A percentile compares a stretch with the other conserved stretches of the same genome.
These are phyloP conservation scores for Geranomyces variabilis DNA, from an alignment of 192 early-diverging fungal genomes.

Conservation along the genomic window DNA sequence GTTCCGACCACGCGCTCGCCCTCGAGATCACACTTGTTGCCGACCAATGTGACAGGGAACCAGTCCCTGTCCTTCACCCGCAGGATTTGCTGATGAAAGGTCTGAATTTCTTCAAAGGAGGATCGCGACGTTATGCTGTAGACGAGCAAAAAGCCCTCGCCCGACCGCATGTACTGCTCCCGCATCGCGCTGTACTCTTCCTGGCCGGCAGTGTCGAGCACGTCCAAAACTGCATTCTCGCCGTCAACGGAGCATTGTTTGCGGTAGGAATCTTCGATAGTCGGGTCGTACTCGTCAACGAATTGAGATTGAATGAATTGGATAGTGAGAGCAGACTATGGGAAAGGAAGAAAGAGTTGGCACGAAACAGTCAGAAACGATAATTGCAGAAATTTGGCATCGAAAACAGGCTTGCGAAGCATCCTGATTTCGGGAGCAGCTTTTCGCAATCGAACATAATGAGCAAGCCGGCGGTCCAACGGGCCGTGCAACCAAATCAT, in stretches of 20 bases:
- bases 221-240: constrained; percentile 84
- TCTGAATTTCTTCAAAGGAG: constrained; percentile 78
- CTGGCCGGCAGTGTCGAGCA: constrained; percentile 87
- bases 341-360: not conserved
- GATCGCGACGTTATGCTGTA: constrained; percentile 76
- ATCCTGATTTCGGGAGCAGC: too few relatives aligned
- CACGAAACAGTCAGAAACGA: not conserved
- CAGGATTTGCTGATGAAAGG: constrained; percentile 74
- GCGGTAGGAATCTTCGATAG: constrained; percentile 71
- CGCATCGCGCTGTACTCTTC: constrained; percentile 91
- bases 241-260: constrained; percentile 85
- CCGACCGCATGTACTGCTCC: constrained; percentile 83
- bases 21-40: constrained; percentile 88
- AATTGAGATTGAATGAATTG: constrained; percentile 91
- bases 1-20: constrained; percentile 59
- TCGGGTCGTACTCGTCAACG: constrained; percentile 67
- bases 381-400: too few relatives aligned
- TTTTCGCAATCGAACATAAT: too few relatives aligned
- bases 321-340: constrained; percentile 80
- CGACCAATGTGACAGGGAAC: constrained; percentile 81
- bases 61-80: constrained; percentile 78
- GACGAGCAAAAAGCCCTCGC: constrained; percentile 84
- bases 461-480: too few relatives aligned
- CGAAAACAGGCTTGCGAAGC: too few relatives aligned
- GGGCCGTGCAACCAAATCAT: too few relatives aligned